Evolutionary conservation across 352 stramenopile genomes (phyloP), one percentile per base, ranked within the genome.

Genomic region (Globisporangium recalcitrans): DNA sequence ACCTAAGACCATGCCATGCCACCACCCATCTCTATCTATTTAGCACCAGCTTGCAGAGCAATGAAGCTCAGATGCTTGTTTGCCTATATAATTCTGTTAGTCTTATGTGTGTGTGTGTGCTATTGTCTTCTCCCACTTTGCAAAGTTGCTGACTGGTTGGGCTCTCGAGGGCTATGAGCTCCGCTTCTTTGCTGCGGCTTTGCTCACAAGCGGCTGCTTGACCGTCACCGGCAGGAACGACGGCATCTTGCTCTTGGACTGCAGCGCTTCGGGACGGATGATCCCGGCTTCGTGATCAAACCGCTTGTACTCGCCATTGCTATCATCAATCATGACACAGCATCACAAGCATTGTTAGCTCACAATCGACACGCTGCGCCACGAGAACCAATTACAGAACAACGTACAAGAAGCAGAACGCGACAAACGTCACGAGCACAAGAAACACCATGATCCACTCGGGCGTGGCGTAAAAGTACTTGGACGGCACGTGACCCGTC

Each of bases 361-460:
- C 84, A 21, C 36, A 10, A 52, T 51, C 10, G 22, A 36, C 19
- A 59, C 24, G 44, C n/a, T n/a, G n/a, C n/a, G n/a, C n/a, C n/a
- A 19, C 16, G 13, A 90, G 77, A 51, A 44, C 19, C 42, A 21
- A 34, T 16, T 26, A 9, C 13, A 51, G 21, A 87, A 16, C 0
- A 89, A 67, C 56, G 31, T 24, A 62, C 56, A 46, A 62, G 42
- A 52, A 62, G 42, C 55, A 78, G 62, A 90, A 85, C 8, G 77
- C 31, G 29, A 85, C 34, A 31, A 77, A 75, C 7, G 78, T 84
- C 36, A 62, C 78, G 26, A 72, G 1, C 2, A 80, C 65, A 53
- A 85, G 57, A 21, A 77, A 52, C 10, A 73, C 70, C 65, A 87
- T 80, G 24, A 82, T 52, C 72, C 71, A 79, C 63, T 88, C 74